These are phyloP conservation scores for Diaporthe sp. DNA, from an alignment of 2,329 filamentous ascomycete species.

Conservation along the genomic window DNA sequence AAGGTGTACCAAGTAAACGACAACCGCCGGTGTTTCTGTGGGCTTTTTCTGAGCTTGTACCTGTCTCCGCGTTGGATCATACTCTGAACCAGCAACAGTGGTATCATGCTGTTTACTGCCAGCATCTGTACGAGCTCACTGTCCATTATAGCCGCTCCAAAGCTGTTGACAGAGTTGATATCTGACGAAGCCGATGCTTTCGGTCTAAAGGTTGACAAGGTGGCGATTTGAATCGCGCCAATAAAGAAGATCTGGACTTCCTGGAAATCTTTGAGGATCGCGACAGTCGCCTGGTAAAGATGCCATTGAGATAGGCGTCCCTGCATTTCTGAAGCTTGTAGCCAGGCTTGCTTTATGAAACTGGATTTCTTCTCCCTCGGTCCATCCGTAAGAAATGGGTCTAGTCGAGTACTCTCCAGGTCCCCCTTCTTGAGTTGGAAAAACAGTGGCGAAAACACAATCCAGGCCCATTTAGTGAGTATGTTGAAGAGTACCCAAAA, in stretches of 20 bases:
- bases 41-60: neutral
- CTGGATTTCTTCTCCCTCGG: neutral
- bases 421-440: neutral
- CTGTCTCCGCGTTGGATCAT: conserved; percentile 10
- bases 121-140: conserved; percentile 30
- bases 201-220: conserved; percentile 14
- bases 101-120: conserved; percentile 24
- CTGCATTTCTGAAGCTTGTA: conserved; percentile 15
- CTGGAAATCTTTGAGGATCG: conserved; percentile 31
- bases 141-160: conserved; percentile 27
- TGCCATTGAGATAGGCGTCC: neutral
- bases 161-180: conserved; percentile 10
- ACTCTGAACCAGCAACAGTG: conserved; percentile 13
- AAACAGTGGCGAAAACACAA: neutral
- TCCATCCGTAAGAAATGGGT: conserved; percentile 4
- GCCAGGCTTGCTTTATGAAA: conserved; percentile 3
- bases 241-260: conserved; percentile 30
- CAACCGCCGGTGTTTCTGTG: neutral
- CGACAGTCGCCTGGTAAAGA: neutral
- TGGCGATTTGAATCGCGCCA: conserved; percentile 26
- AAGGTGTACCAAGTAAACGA: conserved; percentile 17
- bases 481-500: conserved; percentile 29
- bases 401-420: neutral
- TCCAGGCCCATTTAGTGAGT: conserved; percentile 27
- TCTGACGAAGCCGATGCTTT: conserved; percentile 2